Base-by-base conservation (phyloP, 1,284 basidiomycete species). In the Leccinum fallax region DNA sequence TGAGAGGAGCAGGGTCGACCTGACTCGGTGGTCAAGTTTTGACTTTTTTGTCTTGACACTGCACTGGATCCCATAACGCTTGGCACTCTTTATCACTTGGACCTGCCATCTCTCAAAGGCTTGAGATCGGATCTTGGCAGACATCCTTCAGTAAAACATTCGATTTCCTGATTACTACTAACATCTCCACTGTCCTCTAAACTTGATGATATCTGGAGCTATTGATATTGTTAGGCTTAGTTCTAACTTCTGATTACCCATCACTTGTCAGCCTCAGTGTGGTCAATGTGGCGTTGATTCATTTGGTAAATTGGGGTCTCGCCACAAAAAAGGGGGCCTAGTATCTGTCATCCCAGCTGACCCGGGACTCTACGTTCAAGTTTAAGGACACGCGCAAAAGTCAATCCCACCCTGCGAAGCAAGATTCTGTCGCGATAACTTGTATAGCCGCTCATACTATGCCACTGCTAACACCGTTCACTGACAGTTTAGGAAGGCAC, bases 371-470 rank as follows among this genome's bases (percentile, higher is more conserved):
- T 32, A 32, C 32, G 62, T 21, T 66, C 76, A 55, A 70, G 74
- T 49, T 66, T 63, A 58, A 67, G 63, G 51, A 55, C 34, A 38
- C 62, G n/a, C 5, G 43, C 5, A 19, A 58, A 60, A 16, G 36
- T 49, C 10, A 5, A 5, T 24, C 46, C 51, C 9, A 8, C 26
- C 4, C 36, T 38, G 54, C 63, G 4, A 74, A 78, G 58, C 80
- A 82, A 63, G 84, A 85, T 57, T 81, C 85, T 3, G 83, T 90
- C 55, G 88, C 89, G 3, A 83, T 91, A 61, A 77, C 89, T 56
- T 89, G 89, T 9, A 90, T 90, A 87, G 84, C 87, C 2, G 78
- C 85, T 46, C 82, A 85, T 60, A 79, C 88, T 88, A 88, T 0
- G 84, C 86, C 2, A 86, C 88, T 5, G 68, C 74, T 1, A 77